These are phyloP conservation scores for Mycena filopes DNA, from an alignment of 768 basidiomycete genomes.

Conservation along the genomic window DNA sequence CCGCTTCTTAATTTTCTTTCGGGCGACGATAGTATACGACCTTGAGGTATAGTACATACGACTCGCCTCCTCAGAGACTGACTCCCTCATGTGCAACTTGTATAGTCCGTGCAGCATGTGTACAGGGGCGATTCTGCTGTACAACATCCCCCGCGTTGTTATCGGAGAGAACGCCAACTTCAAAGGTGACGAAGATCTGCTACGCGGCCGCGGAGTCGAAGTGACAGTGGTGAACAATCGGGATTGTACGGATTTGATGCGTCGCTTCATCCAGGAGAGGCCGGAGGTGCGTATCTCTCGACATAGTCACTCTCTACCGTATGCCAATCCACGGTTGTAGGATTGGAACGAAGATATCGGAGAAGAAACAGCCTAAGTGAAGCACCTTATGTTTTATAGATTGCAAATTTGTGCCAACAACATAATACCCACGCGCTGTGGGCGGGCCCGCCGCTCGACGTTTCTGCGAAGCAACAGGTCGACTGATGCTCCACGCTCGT, in stretches of 20 bases:
- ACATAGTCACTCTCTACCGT: too few species aligned
- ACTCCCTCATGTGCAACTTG: background rate
- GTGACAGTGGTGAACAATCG: conserved; percentile 59
- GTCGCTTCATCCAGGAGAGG: conserved; percentile 62
- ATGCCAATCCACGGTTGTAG: conserved; percentile 28
- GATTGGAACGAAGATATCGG: conserved; percentile 76
- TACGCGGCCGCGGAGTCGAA: conserved; percentile 64
- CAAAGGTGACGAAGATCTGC: conserved; percentile 63
- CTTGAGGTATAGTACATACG: conserved; percentile 45
- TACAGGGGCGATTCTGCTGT: conserved; percentile 69
- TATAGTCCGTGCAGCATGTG: conserved; percentile 74
- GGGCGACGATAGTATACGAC: conserved; percentile 50
- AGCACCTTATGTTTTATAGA: too few species aligned
- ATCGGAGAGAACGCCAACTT: conserved; percentile 72
- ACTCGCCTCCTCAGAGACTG: background rate
- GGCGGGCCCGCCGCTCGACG: too few species aligned
- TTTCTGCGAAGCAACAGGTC: too few species aligned
- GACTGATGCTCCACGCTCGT: too few species aligned
- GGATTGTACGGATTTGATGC: conserved; percentile 66
- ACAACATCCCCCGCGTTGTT: conserved; percentile 72
- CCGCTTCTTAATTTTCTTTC: too few species aligned
- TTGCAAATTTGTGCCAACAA: too few species aligned
- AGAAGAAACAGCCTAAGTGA: conserved; percentile 36
- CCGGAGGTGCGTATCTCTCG: conserved; percentile 59
- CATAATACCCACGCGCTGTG: too few species aligned